These are phyloP conservation scores for Phialophora chinensis DNA, from an alignment of 2,329 filamentous ascomycete genomes.

Conservation along the genomic window DNA sequence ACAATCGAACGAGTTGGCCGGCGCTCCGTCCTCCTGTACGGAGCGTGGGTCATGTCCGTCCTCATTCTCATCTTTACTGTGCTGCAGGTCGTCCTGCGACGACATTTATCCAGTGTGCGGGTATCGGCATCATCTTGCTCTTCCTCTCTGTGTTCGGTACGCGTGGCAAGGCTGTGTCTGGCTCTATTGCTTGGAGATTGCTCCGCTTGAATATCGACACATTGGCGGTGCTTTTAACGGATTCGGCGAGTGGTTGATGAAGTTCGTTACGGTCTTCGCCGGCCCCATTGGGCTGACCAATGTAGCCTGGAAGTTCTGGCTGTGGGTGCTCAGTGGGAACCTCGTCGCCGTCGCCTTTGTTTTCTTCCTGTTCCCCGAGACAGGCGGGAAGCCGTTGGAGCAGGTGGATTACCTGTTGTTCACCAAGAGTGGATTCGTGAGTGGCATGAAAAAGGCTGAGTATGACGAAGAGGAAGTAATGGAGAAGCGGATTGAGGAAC, in stretches of 20 bases:
- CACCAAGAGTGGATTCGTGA: constrained; percentile 13
- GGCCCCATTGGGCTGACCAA: constrained; percentile 44
- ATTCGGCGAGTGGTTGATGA: constrained; percentile 46
- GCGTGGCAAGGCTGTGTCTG: constrained; percentile 42
- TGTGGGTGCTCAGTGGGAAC: constrained; percentile 43
- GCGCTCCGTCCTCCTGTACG: constrained; percentile 27
- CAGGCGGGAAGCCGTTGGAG: constrained; percentile 34
- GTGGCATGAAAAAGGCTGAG: constrained; percentile 13
- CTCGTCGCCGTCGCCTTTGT: constrained; percentile 32
- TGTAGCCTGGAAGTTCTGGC: constrained; percentile 45
- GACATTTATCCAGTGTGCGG: constrained; percentile 39
- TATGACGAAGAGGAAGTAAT: constrained; percentile 5
- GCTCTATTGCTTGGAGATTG: constrained; percentile 45
- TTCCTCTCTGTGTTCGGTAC: constrained; percentile 44
- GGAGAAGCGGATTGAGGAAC: constrained; percentile 3
- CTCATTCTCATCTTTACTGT: constrained; percentile 32
- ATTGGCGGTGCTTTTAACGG: constrained; percentile 44
- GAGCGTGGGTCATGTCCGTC: constrained; percentile 27
- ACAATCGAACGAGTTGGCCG: constrained; percentile 33
- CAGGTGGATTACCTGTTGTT: constrained; percentile 34
- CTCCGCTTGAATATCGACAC: constrained; percentile 46
- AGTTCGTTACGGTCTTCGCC: constrained; percentile 47
- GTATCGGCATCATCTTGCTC: constrained; percentile 44
- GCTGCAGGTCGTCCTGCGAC: constrained; percentile 25
- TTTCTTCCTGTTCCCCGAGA: constrained; percentile 36